phyloP scores from a whole-genome alignment of 371 early-diverging fungal genomes.

The Racocetra persica region DNA sequence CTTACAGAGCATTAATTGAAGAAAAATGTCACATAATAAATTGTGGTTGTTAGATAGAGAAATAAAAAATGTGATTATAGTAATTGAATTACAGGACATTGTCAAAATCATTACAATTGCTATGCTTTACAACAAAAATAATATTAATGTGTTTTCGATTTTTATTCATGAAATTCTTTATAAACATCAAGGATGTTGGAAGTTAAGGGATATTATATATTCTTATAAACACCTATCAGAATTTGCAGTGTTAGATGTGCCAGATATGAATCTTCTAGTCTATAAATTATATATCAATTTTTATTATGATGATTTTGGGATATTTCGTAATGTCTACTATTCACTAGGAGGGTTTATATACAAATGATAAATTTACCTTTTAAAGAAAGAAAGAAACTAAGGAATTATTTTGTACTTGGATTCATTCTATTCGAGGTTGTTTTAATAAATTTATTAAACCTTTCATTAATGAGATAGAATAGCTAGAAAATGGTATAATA shows the following conservation, averaged over 20 bases:
- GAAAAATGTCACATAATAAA: too few species aligned
- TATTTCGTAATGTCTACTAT: background rate
- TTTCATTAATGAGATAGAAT: background rate
- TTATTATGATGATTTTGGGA: background rate
- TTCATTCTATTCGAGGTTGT: background rate
- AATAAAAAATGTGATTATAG: background rate
- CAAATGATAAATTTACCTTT: conserved; percentile 7
- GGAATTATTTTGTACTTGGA: conserved; percentile 12
- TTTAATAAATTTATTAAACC: conserved; percentile 10
- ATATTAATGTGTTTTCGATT: background rate
- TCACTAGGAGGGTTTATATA: background rate
- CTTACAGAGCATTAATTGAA: too few species aligned
- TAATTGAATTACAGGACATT: background rate
- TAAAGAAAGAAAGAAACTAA: background rate
- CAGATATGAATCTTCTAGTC: background rate
- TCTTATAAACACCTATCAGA: background rate
- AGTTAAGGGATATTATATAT: background rate
- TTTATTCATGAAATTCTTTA: conserved; percentile 6
- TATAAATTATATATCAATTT: background rate
- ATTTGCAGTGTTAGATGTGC: background rate
- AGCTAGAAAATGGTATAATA: background rate
- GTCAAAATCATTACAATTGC: background rate
- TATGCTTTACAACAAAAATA: background rate
- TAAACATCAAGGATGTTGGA: background rate
- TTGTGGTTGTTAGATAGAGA: background rate